Evolutionary conservation across 2,329 filamentous ascomycete genomes (phyloP).

Genomic region (Fonsecaea multimorphosa): DNA sequence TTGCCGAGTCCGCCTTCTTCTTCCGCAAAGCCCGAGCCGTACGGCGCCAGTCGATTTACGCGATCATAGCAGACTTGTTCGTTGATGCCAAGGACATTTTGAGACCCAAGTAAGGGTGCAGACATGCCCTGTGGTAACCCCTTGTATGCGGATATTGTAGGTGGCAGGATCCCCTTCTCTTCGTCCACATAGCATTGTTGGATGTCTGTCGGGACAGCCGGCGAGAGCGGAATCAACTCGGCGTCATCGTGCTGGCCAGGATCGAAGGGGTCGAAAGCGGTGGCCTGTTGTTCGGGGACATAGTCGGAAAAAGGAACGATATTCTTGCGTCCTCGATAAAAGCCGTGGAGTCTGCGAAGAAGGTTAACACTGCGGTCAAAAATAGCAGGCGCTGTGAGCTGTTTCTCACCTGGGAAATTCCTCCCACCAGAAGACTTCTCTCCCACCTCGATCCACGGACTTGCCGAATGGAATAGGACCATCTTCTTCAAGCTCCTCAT

Average conservation of each 20-base stretch:
- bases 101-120: constrained; percentile 67
- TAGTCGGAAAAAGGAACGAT: constrained; percentile 34
- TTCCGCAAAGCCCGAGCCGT: constrained; percentile 45
- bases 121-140: constrained; percentile 38
- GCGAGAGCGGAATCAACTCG: constrained; percentile 16
- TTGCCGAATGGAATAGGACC: constrained; percentile 35
- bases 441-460: constrained; percentile 27
- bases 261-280: constrained; percentile 21
- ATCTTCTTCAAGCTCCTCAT: constrained; percentile 7
- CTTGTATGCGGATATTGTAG: constrained; percentile 32
- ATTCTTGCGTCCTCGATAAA: constrained; percentile 32
- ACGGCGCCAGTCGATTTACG: constrained; percentile 70
- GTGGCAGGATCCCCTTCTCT: constrained; percentile 29
- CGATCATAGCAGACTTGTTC: constrained; percentile 70
- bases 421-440: constrained; percentile 41
- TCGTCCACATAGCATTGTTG: constrained; percentile 35
- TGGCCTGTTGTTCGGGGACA: constrained; percentile 33
- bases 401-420: constrained; percentile 34
- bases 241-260: constrained; percentile 12
- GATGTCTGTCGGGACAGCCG: constrained; percentile 3
- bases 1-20: constrained; percentile 40
- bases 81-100: constrained; percentile 65
- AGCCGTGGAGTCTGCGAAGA: constrained; percentile 27
- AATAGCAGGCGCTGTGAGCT: background rate
- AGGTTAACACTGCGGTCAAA: background rate